Evolutionary conservation across 306 rosid species (phyloP).

Genomic region (Ochetophila trinervis): DNA sequence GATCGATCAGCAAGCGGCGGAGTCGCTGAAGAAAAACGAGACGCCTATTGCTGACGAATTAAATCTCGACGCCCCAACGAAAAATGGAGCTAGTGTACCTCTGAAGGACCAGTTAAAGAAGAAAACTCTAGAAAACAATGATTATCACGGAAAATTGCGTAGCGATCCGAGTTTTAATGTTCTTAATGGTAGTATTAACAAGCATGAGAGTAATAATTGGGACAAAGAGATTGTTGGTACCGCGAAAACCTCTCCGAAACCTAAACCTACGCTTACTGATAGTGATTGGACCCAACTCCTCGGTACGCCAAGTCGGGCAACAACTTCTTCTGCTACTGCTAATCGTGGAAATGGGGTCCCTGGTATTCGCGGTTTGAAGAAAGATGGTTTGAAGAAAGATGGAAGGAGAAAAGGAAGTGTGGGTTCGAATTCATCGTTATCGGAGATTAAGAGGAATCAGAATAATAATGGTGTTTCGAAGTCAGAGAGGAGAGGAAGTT

Average conservation of each 20-base stretch:
- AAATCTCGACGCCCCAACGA: constrained; percentile 41
- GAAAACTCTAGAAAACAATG: constrained; percentile 45
- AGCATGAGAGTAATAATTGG: constrained; percentile 16
- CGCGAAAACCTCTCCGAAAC: constrained; percentile 43
- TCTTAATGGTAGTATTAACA: constrained; percentile 2
- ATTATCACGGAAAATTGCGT: constrained; percentile 51
- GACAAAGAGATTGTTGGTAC: constrained; percentile 36
- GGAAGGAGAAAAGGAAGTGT: constrained; percentile 44
- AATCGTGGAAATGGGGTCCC: constrained; percentile 40
- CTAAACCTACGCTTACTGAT: constrained; percentile 51
- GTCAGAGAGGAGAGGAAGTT: constrained; percentile 27
- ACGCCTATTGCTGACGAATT: constrained; percentile 42
- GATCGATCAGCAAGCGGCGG: constrained; percentile 99
- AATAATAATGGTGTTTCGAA: constrained; percentile 34
- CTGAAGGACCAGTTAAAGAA: constrained; percentile 83
- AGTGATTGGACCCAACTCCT: constrained; percentile 94
- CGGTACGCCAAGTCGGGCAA: constrained; percentile 43
- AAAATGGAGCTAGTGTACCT: constrained; percentile 49
- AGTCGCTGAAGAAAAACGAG: constrained; percentile 80
- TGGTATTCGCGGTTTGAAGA: constrained; percentile 48
- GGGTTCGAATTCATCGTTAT: constrained; percentile 27
- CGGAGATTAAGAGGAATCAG: constrained; percentile 49
- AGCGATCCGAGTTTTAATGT: constrained; percentile 48
- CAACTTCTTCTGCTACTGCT: constrained; percentile 35
- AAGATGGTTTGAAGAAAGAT: constrained; percentile 48